Conservation (phyloP, 257 asterid species). For the Solanum arcanum region DNA sequence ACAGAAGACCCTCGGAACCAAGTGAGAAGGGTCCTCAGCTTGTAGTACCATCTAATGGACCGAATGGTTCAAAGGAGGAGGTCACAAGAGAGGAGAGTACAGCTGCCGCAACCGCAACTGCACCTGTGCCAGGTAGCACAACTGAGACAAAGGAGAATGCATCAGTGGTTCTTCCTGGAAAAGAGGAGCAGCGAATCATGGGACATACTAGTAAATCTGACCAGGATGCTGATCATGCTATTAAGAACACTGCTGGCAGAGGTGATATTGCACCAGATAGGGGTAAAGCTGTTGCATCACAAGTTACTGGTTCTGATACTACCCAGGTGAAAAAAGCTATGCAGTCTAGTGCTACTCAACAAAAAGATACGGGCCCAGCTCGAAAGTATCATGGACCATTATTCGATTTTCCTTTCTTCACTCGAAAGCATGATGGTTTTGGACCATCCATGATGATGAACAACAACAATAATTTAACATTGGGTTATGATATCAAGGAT, state of each 20-base stretch:
- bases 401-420: slow-evolving; percentile 92
- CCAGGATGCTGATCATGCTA: slow-evolving; percentile 43
- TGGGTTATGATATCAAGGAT: slow-evolving; percentile 83
- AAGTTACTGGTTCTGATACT: slow-evolving; percentile 39
- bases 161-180: slow-evolving; percentile 37
- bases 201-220: slow-evolving; percentile 43
- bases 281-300: slow-evolving; percentile 66
- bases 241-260: slow-evolving; percentile 38
- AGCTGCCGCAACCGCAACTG: slow-evolving; percentile 21
- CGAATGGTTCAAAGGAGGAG: slow-evolving; percentile 37
- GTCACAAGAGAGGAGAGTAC: slow-evolving; percentile 37
- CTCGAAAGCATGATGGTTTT: slow-evolving; percentile 79
- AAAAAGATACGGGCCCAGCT: slow-evolving; percentile 59
- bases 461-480: slow-evolving; percentile 52
- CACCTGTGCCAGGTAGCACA: slow-evolving; percentile 25
- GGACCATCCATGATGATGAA: slow-evolving; percentile 72
- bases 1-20: slow-evolving; percentile 29
- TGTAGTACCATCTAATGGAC: slow-evolving; percentile 29
- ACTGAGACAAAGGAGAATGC: slow-evolving; percentile 41
- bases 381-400: slow-evolving; percentile 96
- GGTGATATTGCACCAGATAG: slow-evolving; percentile 53
- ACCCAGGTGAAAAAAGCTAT: slow-evolving; percentile 49
- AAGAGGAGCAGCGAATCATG: slow-evolving; percentile 57
- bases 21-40: slow-evolving; percentile 47
- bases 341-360: slow-evolving; percentile 50